A percentile compares a stretch with the other conserved stretches of the same genome.
These are phyloP conservation scores for Wallacemonas collosoma DNA, from an alignment of 208 protist genomes.

Conservation along the genomic window DNA sequence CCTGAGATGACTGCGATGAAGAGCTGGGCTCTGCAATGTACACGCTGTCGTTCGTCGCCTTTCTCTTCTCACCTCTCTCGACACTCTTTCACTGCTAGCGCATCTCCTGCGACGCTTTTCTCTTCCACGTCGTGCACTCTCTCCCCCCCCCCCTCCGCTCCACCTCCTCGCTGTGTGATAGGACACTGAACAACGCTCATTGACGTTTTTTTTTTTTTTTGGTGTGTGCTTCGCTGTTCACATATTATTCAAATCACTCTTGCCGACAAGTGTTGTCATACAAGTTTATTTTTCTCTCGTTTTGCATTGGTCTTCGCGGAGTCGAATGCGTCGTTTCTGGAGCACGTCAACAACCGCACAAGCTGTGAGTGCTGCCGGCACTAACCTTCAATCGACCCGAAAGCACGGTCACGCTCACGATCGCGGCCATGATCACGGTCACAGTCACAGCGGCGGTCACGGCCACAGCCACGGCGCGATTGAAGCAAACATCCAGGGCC, in stretches of 20 bases:
- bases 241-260: too few relatives aligned
- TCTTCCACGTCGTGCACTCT: neutral
- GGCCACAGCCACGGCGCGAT: slow-evolving; percentile 58
- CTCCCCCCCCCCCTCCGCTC: too few relatives aligned
- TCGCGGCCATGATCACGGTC: slow-evolving; percentile 26
- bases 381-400: slow-evolving; percentile 7
- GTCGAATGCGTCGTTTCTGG: slow-evolving; percentile 40
- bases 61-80: neutral
- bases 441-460: slow-evolving; percentile 45
- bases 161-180: too few relatives aligned
- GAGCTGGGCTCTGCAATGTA: neutral
- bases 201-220: too few relatives aligned
- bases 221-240: too few relatives aligned
- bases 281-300: slow-evolving; percentile 1
- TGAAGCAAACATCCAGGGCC: slow-evolving; percentile 52
- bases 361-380: slow-evolving; percentile 1
- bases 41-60: neutral
- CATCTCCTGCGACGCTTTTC: neutral
- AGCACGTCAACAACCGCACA: slow-evolving; percentile 20
- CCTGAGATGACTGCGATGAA: neutral
- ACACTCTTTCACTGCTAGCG: neutral
- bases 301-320: neutral
- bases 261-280: neutral
- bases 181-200: too few relatives aligned
- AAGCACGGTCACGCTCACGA: slow-evolving; percentile 8